Percentiles rank a stretch among this genome's conserved stretches.
Evolutionary conservation across 2,329 filamentous ascomycete genomes (phyloP).

Genomic region (Madurella fahalii): DNA sequence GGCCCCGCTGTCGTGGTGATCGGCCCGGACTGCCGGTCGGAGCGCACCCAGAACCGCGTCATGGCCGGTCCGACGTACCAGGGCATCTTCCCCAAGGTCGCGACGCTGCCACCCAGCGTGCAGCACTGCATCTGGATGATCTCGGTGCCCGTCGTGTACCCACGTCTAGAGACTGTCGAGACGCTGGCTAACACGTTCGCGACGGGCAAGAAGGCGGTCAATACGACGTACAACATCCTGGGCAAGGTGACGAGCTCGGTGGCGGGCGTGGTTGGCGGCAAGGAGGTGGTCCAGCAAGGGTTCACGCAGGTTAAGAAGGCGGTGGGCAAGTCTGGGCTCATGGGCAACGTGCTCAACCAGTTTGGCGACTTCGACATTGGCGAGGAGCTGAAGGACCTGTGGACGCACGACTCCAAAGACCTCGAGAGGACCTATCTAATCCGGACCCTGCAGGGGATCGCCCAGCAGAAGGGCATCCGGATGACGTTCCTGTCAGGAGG

Average conservation of each 20-base stretch:
- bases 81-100: conserved; percentile 93
- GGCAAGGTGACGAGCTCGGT: conserved; percentile 94
- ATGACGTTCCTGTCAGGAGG: conserved; percentile 96
- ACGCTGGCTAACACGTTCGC: conserved; percentile 86
- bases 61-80: conserved; percentile 97
- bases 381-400: conserved; percentile 92
- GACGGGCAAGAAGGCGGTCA: conserved; percentile 94
- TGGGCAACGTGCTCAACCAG: conserved; percentile 92
- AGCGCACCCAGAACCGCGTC: conserved; percentile 84
- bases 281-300: conserved; percentile 85
- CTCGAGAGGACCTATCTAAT: conserved; percentile 95
- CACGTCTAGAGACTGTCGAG: conserved; percentile 85
- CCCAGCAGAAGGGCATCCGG: conserved; percentile 89
- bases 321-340: conserved; percentile 89
- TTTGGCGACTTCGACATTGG: conserved; percentile 95
- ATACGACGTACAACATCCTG: conserved; percentile 91
- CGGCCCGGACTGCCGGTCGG: conserved; percentile 86
- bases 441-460: conserved; percentile 88
- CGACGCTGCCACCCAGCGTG: conserved; percentile 82
- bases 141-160: conserved; percentile 86
- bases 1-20: conserved; percentile 87
- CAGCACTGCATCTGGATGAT: conserved; percentile 98
- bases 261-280: conserved; percentile 91
- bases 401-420: conserved; percentile 98
- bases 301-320: conserved; percentile 96